Conservation (phyloP, 441 rosid species). For the Pelargonium citronellum region DNA sequence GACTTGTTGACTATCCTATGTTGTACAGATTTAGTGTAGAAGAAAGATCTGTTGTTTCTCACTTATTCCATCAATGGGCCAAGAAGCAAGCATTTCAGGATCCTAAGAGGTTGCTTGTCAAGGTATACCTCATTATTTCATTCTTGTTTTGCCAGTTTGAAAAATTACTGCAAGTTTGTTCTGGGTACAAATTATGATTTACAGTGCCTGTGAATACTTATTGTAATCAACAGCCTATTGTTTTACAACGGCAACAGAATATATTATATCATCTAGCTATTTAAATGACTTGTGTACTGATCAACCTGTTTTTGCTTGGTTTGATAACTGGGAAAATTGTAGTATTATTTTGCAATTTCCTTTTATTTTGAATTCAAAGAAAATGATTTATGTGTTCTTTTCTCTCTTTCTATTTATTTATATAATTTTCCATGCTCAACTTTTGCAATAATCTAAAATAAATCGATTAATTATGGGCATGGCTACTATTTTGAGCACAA, state of each 20-base stretch:
- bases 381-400: background rate
- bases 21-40: constrained; percentile 66
- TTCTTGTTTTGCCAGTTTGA: constrained; percentile 13
- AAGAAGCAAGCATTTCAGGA: constrained; percentile 86
- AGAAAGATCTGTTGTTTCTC: constrained; percentile 76
- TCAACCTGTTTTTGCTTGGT: background rate
- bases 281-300: background rate
- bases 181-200: background rate
- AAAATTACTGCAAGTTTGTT: background rate
- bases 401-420: background rate
- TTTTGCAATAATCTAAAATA: background rate
- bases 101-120: constrained; percentile 76
- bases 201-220: background rate
- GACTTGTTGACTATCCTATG: background rate
- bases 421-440: background rate
- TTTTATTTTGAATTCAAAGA: background rate
- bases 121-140: constrained; percentile 39
- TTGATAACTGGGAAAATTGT: background rate
- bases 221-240: background rate
- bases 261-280: constrained; percentile 6
- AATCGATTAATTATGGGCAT: background rate
- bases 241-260: background rate
- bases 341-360: background rate
- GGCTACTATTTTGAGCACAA: background rate
- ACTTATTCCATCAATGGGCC: constrained; percentile 91